Conservation (phyloP, 1,284 basidiomycete genomes). For the Gymnopus androsaceus region DNA sequence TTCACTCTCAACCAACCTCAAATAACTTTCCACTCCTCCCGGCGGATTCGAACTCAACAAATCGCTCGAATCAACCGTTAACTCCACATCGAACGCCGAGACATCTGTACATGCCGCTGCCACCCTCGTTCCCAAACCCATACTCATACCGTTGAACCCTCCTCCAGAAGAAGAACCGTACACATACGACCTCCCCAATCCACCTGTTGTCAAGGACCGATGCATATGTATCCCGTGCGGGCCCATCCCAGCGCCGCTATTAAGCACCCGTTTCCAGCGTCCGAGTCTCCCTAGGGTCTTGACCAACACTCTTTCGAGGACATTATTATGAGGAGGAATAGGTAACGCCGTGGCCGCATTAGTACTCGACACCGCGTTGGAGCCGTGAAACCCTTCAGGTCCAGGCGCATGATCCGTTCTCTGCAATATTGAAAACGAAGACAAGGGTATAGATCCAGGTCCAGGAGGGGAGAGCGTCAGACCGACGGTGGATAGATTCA, state of each 20-base stretch:
- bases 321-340: constrained; percentile 61
- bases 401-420: constrained; percentile 41
- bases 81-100: constrained; percentile 70
- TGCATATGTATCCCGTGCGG: constrained; percentile 24
- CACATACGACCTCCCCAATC: not conserved
- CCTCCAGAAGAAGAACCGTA: no score
- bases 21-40: constrained; percentile 68
- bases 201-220: constrained; percentile 5
- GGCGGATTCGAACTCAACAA: constrained; percentile 56
- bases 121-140: constrained; percentile 24
- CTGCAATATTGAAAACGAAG: constrained; percentile 45
- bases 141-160: no score
- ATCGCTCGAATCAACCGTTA: constrained; percentile 53
- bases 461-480: constrained; percentile 38
- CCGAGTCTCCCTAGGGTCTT: constrained; percentile 81
- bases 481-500: constrained; percentile 17
- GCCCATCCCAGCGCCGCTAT: constrained; percentile 50
- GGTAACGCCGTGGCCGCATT: constrained; percentile 47
- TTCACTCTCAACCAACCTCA: constrained; percentile 56
- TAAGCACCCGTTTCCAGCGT: constrained; percentile 78
- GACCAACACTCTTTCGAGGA: constrained; percentile 74
- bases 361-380: constrained; percentile 37
- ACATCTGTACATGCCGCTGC: constrained; percentile 52
- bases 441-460: constrained; percentile 48
- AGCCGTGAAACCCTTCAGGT: constrained; percentile 20